phyloP scores from a whole-genome alignment of 345 rosid genomes.

The Orychophragmus violaceus region DNA sequence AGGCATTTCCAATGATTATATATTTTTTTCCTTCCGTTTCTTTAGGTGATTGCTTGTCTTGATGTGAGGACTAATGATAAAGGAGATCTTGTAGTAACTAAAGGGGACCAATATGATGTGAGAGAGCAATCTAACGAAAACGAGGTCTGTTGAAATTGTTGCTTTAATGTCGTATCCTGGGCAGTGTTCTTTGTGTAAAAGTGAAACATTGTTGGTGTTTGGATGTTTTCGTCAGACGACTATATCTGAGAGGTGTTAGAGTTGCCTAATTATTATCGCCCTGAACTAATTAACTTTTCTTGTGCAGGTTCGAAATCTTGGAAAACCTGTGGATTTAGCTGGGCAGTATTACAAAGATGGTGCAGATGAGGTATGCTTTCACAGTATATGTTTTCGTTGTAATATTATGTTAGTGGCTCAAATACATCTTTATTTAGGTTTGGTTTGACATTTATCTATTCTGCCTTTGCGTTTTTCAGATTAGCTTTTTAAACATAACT shows the following conservation, averaged over 20 bases:
- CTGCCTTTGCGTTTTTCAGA: slow-evolving; percentile 43
- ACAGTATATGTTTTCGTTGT: not conserved
- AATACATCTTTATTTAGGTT: not conserved
- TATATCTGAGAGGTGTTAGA: not conserved
- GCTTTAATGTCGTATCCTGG: no score
- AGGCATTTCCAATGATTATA: not conserved
- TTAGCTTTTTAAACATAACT: slow-evolving; percentile 87
- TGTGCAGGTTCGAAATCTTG: slow-evolving; percentile 89
- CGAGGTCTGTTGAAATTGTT: slow-evolving; percentile 58
- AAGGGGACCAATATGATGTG: slow-evolving; percentile 96
- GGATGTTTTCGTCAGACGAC: not conserved
- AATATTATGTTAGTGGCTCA: not conserved
- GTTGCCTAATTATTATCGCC: not conserved
- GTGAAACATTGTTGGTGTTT: not conserved
- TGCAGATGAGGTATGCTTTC: slow-evolving; percentile 98
- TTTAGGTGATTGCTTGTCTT: slow-evolving; percentile 95
- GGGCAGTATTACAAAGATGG: slow-evolving; percentile 84
- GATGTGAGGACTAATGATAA: slow-evolving; percentile 93
- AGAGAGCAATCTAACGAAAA: slow-evolving; percentile 77
- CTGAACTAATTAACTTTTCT: not conserved
- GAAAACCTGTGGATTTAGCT: slow-evolving; percentile 96
- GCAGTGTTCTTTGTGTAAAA: not conserved
- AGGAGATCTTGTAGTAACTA: slow-evolving; percentile 97
- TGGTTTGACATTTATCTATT: slow-evolving; percentile 10
- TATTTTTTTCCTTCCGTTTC: not conserved